These are phyloP conservation scores for Brassica incana DNA, from an alignment of 345 rosid species.

Conservation along the genomic window DNA sequence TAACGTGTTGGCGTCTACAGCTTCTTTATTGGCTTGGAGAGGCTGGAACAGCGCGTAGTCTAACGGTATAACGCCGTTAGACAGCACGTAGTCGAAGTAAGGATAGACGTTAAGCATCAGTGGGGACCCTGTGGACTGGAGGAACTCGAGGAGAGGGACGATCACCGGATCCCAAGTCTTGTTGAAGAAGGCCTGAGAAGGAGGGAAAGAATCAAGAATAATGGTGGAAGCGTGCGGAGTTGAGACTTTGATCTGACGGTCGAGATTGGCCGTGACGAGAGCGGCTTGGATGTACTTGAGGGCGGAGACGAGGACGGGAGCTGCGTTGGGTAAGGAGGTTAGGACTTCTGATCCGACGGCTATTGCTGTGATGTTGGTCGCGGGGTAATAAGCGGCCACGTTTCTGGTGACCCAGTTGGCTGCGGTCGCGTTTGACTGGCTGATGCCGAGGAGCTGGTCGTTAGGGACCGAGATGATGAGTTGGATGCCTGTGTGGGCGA, in stretches of 20 bases:
- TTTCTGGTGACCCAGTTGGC: conserved; percentile 95
- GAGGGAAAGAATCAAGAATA: conserved; percentile 95
- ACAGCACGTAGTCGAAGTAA: conserved; percentile 79
- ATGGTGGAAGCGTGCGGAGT: conserved; percentile 86
- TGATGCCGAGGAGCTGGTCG: conserved; percentile 90
- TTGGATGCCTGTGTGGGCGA: conserved; percentile 83
- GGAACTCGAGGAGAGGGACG: conserved; percentile 87
- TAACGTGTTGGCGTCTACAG: conserved; percentile 92
- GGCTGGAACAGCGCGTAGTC: conserved; percentile 95
- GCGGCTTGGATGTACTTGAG: conserved; percentile 83
- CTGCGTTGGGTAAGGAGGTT: conserved; percentile 70
- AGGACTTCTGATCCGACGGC: conserved; percentile 92
- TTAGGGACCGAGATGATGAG: conserved; percentile 92
- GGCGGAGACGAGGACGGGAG: conserved; percentile 81
- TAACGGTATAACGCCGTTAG: conserved; percentile 70
- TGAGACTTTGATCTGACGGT: conserved; percentile 81
- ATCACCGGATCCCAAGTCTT: conserved; percentile 83
- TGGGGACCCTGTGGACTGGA: conserved; percentile 74
- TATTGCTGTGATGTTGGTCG: conserved; percentile 86
- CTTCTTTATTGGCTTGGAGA: conserved; percentile 90
- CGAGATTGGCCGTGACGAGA: conserved; percentile 86
- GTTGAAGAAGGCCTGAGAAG: conserved; percentile 98
- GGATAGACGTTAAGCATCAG: conserved; percentile 94
- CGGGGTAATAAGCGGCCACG: conserved; percentile 79
- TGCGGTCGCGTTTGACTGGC: conserved; percentile 96